Evolutionary conservation across 805 yeast genomes (phyloP), one percentile per base, ranked within the genome.

Genomic region (Peterozyma xylosa): DNA sequence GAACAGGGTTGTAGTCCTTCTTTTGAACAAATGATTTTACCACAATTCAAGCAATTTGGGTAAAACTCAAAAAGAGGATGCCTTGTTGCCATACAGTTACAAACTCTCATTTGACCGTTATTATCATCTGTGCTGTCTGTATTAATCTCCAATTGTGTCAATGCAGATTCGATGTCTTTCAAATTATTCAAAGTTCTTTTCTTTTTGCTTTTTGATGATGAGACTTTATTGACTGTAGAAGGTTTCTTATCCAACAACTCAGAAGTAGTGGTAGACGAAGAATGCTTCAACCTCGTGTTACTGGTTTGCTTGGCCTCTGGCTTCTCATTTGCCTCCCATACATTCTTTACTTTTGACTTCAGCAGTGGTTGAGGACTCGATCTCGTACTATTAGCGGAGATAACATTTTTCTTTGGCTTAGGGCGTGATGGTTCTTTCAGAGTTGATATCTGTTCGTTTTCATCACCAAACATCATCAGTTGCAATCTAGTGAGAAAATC

Each of bases 1-100:
- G 93, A 74, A 56, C 99, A 93, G 3, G 93, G 93, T 47, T 90
- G 93, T 18, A 87, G 66, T 0, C 98, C 98, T 57, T 93, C 98
- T 52, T 81, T 82, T 3, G 74, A 72, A 66, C 99, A 93, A 2
- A 93, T 86, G 36, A 93, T 86, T 60, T 89, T 86, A 10, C 99
- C 99, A 60, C 99, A 93, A 47, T 84, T 80, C 35, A 93, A 63
- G 55, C 99, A 93, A 58, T 93, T 93, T 1, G 99, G 98, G 2
- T 95, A 93, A 50, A 84, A 74, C 45, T 86, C 95, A 49, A 88
- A 84, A 30, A 93, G 64, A 3, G 96, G 96, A 57, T 93, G 99
- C 47, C 85, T 68, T 0, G 84, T 76, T 1, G 91, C 97, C 79
- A 82, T 86, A 56, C 98, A 90, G 49, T 82, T 76, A 58, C 98